Base-by-base conservation (phyloP, 768 basidiomycete species). In the Leccinum subgranulosum region DNA sequence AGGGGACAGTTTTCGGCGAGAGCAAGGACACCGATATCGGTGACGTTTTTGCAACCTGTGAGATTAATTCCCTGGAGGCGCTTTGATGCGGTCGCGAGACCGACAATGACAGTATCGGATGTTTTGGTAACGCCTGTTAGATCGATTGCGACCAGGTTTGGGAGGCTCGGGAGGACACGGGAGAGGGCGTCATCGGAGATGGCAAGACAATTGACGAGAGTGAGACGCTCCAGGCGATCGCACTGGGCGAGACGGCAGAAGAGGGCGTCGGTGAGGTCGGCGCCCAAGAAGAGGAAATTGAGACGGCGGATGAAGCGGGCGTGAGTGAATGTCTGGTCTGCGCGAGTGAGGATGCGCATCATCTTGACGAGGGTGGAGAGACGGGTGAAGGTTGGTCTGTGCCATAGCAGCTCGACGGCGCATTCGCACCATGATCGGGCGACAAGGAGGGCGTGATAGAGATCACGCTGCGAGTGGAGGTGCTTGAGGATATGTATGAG, bases 391-490 rank as follows among this genome's bases (percentile, higher is more conserved):
- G 79, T 78, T 19, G 95, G 95, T 66, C 91, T 89, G 73, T 94
- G 88, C 95, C 95, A 99, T 23, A 98, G 80, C 21, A 98, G 81
- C 72, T 98, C 92, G 45, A 95, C 94, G 29, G 93, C 86, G 73
- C 94, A 97, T 69, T 95, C 89, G 79, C 94, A 98, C 94, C 96
- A 99, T 27, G 85, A 81, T 56, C 92, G 86, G 19, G 87, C 94
- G 27, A 98, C 94, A 56, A 88, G 84, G 59, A 95, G 80, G 41
- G 84, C 81, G 61, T 79, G 77, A 61, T 88, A 83, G 49, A 98
- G 81, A 72, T 96, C 91, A 58, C 81, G 79, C 29, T 87, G 76
- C 0, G 84, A 79, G 63, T 88, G 83, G 12, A 99, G 79, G 64
- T 94, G 84, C 62, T 88, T 90, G 64, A 99, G 82, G 67, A 98